Conservation (phyloP, 2,329 filamentous ascomycete species). For the Aspergillus puulaauensis region DNA sequence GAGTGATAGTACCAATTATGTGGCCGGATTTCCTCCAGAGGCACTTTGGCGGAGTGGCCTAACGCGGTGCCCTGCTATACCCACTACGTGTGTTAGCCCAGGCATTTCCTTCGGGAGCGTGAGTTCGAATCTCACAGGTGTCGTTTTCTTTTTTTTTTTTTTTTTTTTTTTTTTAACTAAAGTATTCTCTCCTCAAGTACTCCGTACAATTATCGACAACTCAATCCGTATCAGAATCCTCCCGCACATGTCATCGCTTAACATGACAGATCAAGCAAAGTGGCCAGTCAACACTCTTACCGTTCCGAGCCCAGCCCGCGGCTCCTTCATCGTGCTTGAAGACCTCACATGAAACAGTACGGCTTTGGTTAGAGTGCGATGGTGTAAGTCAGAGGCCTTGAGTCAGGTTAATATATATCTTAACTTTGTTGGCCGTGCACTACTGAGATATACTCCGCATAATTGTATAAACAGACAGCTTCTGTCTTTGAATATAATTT, state of each 20-base stretch:
- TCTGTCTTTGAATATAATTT: too few relatives aligned
- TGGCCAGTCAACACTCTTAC: neutral
- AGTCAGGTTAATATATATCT: neutral
- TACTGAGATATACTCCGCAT: neutral
- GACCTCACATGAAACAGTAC: neutral
- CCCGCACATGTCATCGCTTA: too few relatives aligned
- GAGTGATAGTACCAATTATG: too few relatives aligned
- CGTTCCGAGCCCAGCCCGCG: neutral
- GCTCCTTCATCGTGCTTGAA: neutral
- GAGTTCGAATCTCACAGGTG: neutral
- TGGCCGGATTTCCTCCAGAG: neutral
- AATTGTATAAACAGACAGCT: neutral
- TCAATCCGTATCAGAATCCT: neutral
- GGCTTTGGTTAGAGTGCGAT: neutral
- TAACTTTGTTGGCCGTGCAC: neutral
- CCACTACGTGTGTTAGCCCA: neutral
- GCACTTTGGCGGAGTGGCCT: neutral
- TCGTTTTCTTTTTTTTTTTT: neutral
- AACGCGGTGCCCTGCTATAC: neutral
- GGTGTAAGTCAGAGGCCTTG: neutral
- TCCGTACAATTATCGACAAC: too few relatives aligned
- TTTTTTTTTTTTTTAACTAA: too few relatives aligned
- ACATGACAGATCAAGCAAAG: neutral
- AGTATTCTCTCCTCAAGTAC: too few relatives aligned
- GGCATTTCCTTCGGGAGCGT: neutral